Evolutionary conservation across 169 alveolate genomes (phyloP).

Genomic region (Plasmodium coatneyi): DNA sequence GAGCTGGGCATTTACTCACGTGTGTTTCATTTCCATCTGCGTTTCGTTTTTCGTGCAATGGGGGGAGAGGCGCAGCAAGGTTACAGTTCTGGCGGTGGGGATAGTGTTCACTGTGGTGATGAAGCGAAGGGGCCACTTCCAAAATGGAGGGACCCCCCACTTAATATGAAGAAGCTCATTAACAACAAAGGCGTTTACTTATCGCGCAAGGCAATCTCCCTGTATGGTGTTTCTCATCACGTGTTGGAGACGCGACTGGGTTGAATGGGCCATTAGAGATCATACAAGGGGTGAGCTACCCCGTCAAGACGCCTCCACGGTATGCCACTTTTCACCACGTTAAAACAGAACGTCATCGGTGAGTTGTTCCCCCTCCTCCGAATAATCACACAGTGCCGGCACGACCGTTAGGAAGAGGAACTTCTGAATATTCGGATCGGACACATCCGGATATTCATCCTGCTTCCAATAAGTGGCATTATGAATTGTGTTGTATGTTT

Average conservation of each 20-base stretch:
- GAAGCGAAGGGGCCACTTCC: background rate
- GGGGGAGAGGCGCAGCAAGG: background rate
- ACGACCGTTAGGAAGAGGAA: conserved; percentile 16
- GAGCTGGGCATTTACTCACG: conserved; percentile 31
- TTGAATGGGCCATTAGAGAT: background rate
- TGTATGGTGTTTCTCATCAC: background rate
- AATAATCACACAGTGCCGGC: background rate
- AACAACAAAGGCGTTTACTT: background rate
- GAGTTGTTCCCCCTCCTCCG: background rate
- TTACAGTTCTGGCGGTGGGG: background rate
- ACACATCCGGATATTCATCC: conserved; percentile 70
- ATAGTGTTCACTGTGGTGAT: no score
- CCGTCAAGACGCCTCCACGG: background rate
- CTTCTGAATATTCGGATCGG: conserved; percentile 38
- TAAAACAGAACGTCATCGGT: conserved; percentile 14
- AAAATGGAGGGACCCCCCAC: background rate
- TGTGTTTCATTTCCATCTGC: background rate
- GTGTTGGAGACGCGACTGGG: background rate
- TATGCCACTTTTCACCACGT: background rate
- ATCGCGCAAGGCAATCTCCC: background rate
- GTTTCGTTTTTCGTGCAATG: background rate
- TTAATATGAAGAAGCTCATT: background rate
- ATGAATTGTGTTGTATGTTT: conserved; percentile 46
- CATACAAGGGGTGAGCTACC: background rate
- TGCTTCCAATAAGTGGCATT: conserved; percentile 69